Evolutionary conservation across 176 grass and related monocot species (phyloP).

Genomic region (Dendrocalamus sinicus): DNA sequence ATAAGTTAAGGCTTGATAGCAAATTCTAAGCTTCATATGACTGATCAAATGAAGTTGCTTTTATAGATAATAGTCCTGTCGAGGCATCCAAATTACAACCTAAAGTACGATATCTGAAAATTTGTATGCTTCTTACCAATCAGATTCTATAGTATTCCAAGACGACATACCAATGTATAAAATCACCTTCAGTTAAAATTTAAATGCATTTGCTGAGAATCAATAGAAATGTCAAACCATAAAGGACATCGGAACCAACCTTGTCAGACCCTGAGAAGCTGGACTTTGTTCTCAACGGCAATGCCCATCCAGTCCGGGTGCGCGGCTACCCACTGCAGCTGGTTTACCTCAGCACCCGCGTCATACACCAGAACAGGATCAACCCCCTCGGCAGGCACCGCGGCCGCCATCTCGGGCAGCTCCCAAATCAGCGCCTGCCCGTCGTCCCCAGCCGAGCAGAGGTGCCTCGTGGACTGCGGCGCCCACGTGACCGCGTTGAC

Average conservation of each 20-base stretch:
- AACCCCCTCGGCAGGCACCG: conserved; percentile 62
- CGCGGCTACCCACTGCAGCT: conserved; percentile 76
- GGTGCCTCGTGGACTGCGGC: conserved; percentile 68
- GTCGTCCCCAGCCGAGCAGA: conserved; percentile 87
- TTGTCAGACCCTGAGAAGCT: conserved; percentile 81
- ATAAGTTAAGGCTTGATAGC: not conserved
- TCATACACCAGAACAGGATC: conserved; percentile 76
- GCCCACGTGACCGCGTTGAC: conserved; percentile 88
- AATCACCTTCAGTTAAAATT: not conserved
- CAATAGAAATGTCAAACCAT: not conserved
- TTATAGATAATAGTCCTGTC: not conserved
- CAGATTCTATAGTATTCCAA: not conserved
- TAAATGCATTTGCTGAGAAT: conserved; percentile 1
- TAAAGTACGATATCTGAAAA: not conserved
- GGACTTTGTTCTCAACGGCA: conserved; percentile 88
- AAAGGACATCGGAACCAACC: conserved; percentile 34
- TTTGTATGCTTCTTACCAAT: not conserved
- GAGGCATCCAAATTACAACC: not conserved
- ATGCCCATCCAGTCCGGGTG: conserved; percentile 91
- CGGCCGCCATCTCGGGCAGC: conserved; percentile 42
- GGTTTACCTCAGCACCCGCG: conserved; percentile 78
- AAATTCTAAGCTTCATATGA: not conserved
- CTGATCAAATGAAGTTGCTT: not conserved
- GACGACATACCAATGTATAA: not conserved
- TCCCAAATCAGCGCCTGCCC: conserved; percentile 93